Conservation (phyloP, 1,284 basidiomycete genomes). For the Tilletiaria anomala region DNA sequence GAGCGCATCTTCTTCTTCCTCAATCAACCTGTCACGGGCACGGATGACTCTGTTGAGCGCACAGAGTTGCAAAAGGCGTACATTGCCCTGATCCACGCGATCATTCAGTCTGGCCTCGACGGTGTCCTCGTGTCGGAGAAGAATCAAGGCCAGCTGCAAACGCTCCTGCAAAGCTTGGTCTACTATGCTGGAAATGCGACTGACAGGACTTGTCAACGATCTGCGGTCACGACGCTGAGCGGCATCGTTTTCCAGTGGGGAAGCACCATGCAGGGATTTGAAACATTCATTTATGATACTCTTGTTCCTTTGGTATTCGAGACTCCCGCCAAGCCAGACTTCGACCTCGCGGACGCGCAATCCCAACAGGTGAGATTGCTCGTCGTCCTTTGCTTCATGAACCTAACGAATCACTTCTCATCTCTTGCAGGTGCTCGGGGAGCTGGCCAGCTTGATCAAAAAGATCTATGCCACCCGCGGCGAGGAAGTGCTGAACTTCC, state of each 20-base stretch:
- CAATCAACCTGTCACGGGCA: slow-evolving; percentile 62
- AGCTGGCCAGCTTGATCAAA: slow-evolving; percentile 51
- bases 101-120: slow-evolving; percentile 65
- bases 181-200: slow-evolving; percentile 38
- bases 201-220: slow-evolving; percentile 19
- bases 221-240: neutral
- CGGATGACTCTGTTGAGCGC: slow-evolving; percentile 73
- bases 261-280: slow-evolving; percentile 66
- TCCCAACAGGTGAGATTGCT: slow-evolving; percentile 13
- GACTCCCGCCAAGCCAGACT: slow-evolving; percentile 61
- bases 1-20: slow-evolving; percentile 69
- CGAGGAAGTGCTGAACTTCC: slow-evolving; percentile 68
- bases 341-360: slow-evolving; percentile 79
- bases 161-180: slow-evolving; percentile 29
- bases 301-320: slow-evolving; percentile 70
- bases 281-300: slow-evolving; percentile 78
- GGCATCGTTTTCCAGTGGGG: neutral
- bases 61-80: slow-evolving; percentile 68
- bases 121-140: slow-evolving; percentile 51
- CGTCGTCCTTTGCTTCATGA: neutral
- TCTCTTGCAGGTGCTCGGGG: neutral
- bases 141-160: slow-evolving; percentile 48
- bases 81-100: slow-evolving; percentile 42
- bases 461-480: slow-evolving; percentile 62
- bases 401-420: too few species aligned